phyloP scores from a whole-genome alignment of 192 early-diverging fungal genomes.

The Coemansia sp. region DNA sequence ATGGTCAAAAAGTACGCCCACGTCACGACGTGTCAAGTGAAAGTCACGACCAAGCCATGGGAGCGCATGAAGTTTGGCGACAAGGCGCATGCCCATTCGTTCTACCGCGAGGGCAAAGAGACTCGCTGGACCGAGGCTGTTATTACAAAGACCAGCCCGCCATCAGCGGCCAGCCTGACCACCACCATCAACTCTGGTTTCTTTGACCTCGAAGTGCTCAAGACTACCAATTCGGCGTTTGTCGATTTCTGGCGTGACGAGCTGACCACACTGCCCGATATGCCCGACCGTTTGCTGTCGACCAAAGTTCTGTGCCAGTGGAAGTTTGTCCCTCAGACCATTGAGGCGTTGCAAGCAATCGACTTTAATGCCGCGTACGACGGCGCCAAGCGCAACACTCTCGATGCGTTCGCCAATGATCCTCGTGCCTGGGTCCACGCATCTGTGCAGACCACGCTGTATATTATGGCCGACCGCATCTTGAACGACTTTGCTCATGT shows the following conservation, averaged over 20 bases:
- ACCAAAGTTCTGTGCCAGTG: conserved; percentile 72
- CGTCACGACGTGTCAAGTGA: conserved; percentile 62
- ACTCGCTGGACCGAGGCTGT: conserved; percentile 63
- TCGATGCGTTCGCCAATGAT: conserved; percentile 75
- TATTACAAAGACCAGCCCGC: conserved; percentile 41
- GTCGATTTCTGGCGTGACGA: conserved; percentile 70
- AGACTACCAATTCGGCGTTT: conserved; percentile 82
- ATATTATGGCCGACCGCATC: conserved; percentile 69
- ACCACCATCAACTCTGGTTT: conserved; percentile 68
- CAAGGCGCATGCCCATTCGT: conserved; percentile 69
- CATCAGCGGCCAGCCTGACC: conserved; percentile 2
- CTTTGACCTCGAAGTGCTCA: conserved; percentile 71
- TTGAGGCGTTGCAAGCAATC: conserved; percentile 15
- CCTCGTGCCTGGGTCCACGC: conserved; percentile 62
- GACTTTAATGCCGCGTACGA: conserved; percentile 60
- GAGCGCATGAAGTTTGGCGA: conserved; percentile 65
- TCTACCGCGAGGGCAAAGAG: conserved; percentile 69
- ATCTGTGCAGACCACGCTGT: conserved; percentile 79
- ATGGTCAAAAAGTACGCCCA: conserved; percentile 73
- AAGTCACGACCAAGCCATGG: conserved; percentile 75
- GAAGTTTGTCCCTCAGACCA: conserved; percentile 27
- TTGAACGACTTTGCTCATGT: conserved; percentile 61
- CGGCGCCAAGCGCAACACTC: conserved; percentile 66
- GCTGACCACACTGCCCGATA: conserved; percentile 71
- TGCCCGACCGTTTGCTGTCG: conserved; percentile 75